phyloP scores from a whole-genome alignment of 441 rosid genomes.

The Adansonia rubrostipa region DNA sequence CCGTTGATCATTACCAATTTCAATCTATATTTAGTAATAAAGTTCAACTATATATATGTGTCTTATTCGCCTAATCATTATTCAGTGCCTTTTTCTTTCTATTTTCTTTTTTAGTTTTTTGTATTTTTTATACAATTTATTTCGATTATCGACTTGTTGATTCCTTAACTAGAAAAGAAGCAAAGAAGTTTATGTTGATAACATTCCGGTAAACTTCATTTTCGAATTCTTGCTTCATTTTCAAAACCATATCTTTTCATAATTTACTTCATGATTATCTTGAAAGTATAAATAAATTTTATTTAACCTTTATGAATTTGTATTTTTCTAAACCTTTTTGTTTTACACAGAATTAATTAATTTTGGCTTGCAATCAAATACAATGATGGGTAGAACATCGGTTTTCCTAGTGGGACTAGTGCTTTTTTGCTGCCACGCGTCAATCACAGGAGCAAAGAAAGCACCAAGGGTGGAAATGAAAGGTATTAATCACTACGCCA shows the following conservation, averaged over 20 bases:
- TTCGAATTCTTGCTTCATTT: background rate
- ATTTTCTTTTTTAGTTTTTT: background rate
- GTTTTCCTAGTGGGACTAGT: background rate
- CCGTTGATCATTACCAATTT: background rate
- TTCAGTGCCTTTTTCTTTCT: background rate
- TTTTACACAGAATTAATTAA: background rate
- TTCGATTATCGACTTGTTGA: too few relatives aligned
- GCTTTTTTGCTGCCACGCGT: constrained; percentile 2
- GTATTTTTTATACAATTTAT: too few relatives aligned
- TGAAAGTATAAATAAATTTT: too few relatives aligned
- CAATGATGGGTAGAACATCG: constrained; percentile 3
- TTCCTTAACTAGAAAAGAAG: background rate
- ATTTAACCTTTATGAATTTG: too few relatives aligned
- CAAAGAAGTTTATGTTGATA: background rate
- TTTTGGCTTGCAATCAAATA: background rate
- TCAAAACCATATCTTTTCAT: background rate
- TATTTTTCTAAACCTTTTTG: too few relatives aligned
- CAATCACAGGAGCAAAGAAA: background rate
- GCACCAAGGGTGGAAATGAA: background rate
- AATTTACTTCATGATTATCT: too few relatives aligned
- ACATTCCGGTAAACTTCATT: background rate
- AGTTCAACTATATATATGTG: too few relatives aligned
- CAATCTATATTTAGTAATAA: background rate
- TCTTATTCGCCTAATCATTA: background rate
- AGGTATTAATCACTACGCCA: background rate